These are phyloP conservation scores for Paecilomyces variotii DNA, from an alignment of 2,329 filamentous ascomycete species.

Conservation along the genomic window DNA sequence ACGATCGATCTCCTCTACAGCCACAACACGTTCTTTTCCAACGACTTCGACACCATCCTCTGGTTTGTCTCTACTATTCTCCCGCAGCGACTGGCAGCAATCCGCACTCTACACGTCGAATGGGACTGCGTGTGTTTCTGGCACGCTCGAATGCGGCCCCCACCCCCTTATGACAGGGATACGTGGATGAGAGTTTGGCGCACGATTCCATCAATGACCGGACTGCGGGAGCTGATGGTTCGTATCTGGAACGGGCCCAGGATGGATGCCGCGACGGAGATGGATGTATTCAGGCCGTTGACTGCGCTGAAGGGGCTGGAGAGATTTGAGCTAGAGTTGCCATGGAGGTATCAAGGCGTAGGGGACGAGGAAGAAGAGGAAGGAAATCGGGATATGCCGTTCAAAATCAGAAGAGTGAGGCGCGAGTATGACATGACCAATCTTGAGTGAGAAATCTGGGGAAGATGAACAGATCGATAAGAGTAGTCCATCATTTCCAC, in stretches of 20 bases:
- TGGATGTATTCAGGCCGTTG: not conserved
- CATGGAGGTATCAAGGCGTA: not conserved
- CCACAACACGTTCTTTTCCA: conserved; percentile 4
- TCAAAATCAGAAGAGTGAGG: not conserved
- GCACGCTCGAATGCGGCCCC: not conserved
- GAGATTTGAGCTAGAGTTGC: conserved; percentile 1
- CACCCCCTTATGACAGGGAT: not conserved
- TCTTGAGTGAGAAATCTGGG: not conserved
- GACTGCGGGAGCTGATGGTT: not conserved
- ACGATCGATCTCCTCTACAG: conserved; percentile 5
- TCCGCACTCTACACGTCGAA: not conserved
- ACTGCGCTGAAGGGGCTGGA: not conserved
- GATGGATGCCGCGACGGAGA: not conserved
- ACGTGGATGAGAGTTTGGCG: not conserved
- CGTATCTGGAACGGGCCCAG: conserved; percentile 1
- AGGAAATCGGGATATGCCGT: not conserved
- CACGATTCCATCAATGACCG: not conserved
- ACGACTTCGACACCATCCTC: conserved; percentile 4
- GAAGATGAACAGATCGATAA: not conserved
- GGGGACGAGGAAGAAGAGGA: not conserved
- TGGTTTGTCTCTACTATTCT: not conserved
- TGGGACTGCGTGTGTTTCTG: conserved; percentile 1
- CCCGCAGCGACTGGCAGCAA: not conserved
- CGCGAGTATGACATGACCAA: not conserved
- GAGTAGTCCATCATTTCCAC: not conserved